These are phyloP conservation scores for Acanthamoeba healyi DNA, from an alignment of 208 protist species.

Conservation along the genomic window DNA sequence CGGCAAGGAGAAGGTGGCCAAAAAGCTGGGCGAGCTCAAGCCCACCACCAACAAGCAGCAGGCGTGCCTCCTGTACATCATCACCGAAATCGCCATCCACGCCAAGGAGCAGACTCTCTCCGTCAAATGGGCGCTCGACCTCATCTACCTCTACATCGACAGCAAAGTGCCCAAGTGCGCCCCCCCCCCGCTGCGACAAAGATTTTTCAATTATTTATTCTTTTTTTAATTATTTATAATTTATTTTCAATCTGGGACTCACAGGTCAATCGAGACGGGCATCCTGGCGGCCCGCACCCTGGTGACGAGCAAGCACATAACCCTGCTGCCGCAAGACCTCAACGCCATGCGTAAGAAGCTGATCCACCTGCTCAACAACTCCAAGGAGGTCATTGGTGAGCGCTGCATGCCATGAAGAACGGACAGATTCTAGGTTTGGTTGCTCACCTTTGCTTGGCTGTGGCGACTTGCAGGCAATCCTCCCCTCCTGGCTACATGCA, in stretches of 20 bases:
- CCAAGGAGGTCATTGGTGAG: slow-evolving; percentile 67
- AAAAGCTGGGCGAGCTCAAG: slow-evolving; percentile 67
- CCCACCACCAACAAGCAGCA: slow-evolving; percentile 48
- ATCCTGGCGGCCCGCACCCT: background rate
- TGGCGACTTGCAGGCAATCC: slow-evolving; percentile 35
- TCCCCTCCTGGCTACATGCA: slow-evolving; percentile 25
- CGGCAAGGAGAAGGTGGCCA: slow-evolving; percentile 71
- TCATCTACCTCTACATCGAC: slow-evolving; percentile 72
- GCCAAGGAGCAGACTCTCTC: slow-evolving; percentile 69
- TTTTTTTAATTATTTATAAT: background rate
- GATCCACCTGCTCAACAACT: slow-evolving; percentile 69
- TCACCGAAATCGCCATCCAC: slow-evolving; percentile 37
- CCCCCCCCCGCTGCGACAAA: background rate
- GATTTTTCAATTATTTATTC: background rate
- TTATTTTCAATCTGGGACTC: background rate
- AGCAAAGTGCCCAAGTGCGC: slow-evolving; percentile 68
- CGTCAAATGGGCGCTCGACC: slow-evolving; percentile 59
- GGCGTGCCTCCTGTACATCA: slow-evolving; percentile 64
- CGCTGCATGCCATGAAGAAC: no score
- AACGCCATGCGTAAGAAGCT: slow-evolving; percentile 75
- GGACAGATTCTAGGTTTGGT: background rate
- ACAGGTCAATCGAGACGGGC: slow-evolving; percentile 54
- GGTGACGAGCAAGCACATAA: slow-evolving; percentile 26
- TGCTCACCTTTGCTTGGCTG: background rate
- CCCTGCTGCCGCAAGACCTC: slow-evolving; percentile 43